Evolutionary conservation across 257 asterid species (phyloP).

Genomic region (Linaria vulgaris): DNA sequence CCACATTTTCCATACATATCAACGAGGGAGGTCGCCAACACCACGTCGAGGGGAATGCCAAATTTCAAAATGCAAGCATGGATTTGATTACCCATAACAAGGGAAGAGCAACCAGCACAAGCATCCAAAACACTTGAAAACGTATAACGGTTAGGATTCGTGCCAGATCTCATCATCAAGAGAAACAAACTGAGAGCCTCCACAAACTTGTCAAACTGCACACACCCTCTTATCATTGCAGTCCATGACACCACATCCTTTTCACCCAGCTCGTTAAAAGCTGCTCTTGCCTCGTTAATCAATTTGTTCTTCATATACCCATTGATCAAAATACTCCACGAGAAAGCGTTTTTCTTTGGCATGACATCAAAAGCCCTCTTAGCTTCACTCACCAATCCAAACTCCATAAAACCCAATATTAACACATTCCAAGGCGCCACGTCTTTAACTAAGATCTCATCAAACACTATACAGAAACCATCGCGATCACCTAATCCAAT

Average conservation of each 20-base stretch:
- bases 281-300: conserved; percentile 47
- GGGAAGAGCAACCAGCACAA: conserved; percentile 68
- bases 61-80: conserved; percentile 54
- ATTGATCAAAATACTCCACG: conserved; percentile 70
- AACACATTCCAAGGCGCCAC: conserved; percentile 68
- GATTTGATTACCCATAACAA: conserved; percentile 55
- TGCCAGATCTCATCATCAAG: conserved; percentile 49
- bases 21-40: conserved; percentile 55
- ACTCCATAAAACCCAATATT: conserved; percentile 66
- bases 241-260: conserved; percentile 83
- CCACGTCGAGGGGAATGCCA: conserved; percentile 59
- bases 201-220: conserved; percentile 38
- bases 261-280: conserved; percentile 34
- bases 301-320: conserved; percentile 59
- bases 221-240: conserved; percentile 73
- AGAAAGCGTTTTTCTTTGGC: conserved; percentile 53
- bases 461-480: conserved; percentile 50
- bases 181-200: conserved; percentile 56
- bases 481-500: conserved; percentile 39
- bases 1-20: conserved; percentile 89
- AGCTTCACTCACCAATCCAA: conserved; percentile 57
- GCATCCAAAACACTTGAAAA: conserved; percentile 64
- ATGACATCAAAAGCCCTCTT: conserved; percentile 48
- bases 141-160: conserved; percentile 66
- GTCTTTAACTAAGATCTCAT: conserved; percentile 60